Evolutionary conservation across 306 rosid species (phyloP), one percentile per base, ranked within the genome.

Genomic region (Lathyrus tuberosus): DNA sequence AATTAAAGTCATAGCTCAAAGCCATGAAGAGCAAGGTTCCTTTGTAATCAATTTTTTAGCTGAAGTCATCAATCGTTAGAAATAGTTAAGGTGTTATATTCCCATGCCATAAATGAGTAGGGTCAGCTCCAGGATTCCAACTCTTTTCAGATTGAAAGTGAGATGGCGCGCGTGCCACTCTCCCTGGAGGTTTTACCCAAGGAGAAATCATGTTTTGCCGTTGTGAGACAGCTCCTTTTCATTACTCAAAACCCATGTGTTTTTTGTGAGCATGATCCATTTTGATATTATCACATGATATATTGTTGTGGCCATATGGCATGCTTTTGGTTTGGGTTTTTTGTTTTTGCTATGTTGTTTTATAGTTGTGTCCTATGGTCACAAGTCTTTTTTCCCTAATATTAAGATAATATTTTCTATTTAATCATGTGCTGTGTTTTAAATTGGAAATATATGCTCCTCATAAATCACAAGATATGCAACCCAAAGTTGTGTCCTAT

Each of bases 121-220:
- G 5, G 30, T 61, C 31, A 5, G 16, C 67, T 37, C 31, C 48
- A 37, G 31, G 47, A 6, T 61, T 47, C 31, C 9, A 61, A 61
- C 48, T 61, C n/a, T 60, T 61, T 61, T 37, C 46, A 35, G 30
- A 61, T 10, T 37, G 47, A 37, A 37, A 37, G 46, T 61, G 14
- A 61, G 17, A 61, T 16, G 66, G 66, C 0, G 5, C 17, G n/a
- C 28, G 0, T 61, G 30, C 30, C 30, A 10, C 47, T 8, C 15
- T 8, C 10, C 4, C 8, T 37, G 47, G 38, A 10, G 67, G 67
- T 61, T 61, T 35, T 38, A 37, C 65, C 65, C 65, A 60, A 8
- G 43, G 20, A 33, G 31, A 7, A 35, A 9, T 15, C 47, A 37
- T 61, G 47, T 17, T 20, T 24, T 61, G 14, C 26, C 44, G 8